phyloP scores from a whole-genome alignment of 768 basidiomycete species.

The Leccinum boreale region DNA sequence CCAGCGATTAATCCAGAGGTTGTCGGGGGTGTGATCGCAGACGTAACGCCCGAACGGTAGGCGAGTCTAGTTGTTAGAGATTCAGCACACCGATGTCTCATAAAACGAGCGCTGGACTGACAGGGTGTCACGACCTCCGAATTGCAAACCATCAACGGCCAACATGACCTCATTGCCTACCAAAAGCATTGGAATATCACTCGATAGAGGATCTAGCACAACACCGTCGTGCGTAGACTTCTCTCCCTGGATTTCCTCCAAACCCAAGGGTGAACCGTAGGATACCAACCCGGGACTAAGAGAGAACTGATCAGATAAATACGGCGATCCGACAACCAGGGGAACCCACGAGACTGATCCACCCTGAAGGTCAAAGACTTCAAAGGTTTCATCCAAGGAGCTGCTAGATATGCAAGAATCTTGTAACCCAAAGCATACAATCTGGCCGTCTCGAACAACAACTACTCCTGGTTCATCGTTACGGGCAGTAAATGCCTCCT shows the following conservation, averaged over 20 bases:
- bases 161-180: conserved; percentile 41
- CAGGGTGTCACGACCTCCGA: conserved; percentile 57
- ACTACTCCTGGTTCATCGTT: conserved; percentile 37
- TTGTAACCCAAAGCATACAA: conserved; percentile 48
- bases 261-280: conserved; percentile 44
- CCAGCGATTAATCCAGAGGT: conserved; percentile 53
- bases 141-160: conserved; percentile 74
- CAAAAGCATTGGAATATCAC: conserved; percentile 33
- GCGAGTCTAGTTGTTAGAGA: conserved; percentile 48
- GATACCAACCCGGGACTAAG: conserved; percentile 44
- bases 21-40: conserved; percentile 55
- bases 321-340: conserved; percentile 2
- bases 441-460: conserved; percentile 48
- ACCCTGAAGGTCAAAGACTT: conserved; percentile 57
- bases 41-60: conserved; percentile 62
- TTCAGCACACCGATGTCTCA: background rate
- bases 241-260: conserved; percentile 56
- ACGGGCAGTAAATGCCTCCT: conserved; percentile 18
- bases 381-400: conserved; percentile 23
- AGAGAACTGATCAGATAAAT: conserved; percentile 1
- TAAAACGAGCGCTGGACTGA: conserved; percentile 27
- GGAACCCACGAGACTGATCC: conserved; percentile 52
- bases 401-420: conserved; percentile 22
- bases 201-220: conserved; percentile 42
- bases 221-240: conserved; percentile 55